Conservation (phyloP, 192 early-diverging fungal genomes). For the Coemansia aciculifera region DNA sequence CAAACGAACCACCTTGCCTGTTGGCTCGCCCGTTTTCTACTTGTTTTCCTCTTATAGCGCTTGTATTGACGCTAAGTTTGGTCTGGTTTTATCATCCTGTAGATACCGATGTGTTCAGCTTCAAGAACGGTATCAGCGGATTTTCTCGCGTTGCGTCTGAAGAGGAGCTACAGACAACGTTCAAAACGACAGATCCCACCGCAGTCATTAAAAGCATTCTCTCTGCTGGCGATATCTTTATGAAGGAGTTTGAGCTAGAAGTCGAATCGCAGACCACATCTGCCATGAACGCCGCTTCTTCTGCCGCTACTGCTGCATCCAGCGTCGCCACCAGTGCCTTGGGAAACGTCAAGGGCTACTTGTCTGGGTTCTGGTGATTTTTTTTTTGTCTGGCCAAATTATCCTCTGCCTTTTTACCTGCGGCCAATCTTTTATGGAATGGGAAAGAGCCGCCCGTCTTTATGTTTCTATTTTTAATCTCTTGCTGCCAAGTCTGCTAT, state of each 20-base stretch:
- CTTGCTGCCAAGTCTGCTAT: background rate
- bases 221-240: conserved; percentile 29
- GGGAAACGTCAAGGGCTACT: conserved; percentile 37
- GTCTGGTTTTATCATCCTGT: background rate
- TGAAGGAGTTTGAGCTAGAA: conserved; percentile 46
- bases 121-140: conserved; percentile 17
- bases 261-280: conserved; percentile 48
- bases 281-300: conserved; percentile 36
- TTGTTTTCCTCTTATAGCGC: background rate
- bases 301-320: conserved; percentile 45
- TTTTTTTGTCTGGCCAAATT: background rate
- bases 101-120: conserved; percentile 45
- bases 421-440: background rate
- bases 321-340: conserved; percentile 39
- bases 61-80: background rate
- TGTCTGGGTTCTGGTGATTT: conserved; percentile 47
- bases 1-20: background rate
- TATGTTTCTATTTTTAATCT: background rate
- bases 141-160: conserved; percentile 32
- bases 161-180: conserved; percentile 39
- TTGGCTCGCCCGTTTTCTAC: background rate
- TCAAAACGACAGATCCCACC: conserved; percentile 42
- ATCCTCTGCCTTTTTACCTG: background rate
- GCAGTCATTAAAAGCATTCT: conserved; percentile 50
- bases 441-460: background rate